These are phyloP conservation scores for Boletus patriciae DNA, from an alignment of 768 basidiomycete species.

Conservation along the genomic window DNA sequence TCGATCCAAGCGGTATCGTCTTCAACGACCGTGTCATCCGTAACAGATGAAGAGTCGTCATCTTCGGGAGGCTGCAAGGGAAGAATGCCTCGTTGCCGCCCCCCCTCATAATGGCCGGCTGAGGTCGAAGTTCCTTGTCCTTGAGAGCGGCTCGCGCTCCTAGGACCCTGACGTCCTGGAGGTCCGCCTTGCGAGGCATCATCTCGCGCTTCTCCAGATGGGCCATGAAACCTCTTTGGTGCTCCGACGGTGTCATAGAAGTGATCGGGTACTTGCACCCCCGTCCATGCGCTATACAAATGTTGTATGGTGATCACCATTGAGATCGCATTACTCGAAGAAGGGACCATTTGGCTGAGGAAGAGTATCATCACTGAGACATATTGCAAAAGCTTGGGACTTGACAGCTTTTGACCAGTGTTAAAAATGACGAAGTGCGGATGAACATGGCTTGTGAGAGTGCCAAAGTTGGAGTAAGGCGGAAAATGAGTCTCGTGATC, in stretches of 20 bases:
- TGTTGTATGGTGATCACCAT: neutral
- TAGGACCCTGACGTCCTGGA: neutral
- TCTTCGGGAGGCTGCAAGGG: neutral
- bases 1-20: neutral
- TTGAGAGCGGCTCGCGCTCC: neutral
- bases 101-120: neutral
- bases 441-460: neutral
- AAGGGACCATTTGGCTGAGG: neutral
- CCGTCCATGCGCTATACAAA: neutral
- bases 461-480: too few species aligned
- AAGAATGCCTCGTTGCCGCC: neutral
- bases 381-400: too few species aligned
- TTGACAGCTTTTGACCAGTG: neutral
- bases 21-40: neutral
- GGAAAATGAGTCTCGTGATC: neutral
- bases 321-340: neutral
- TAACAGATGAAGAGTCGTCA: neutral
- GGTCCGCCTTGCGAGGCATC: neutral
- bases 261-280: neutral
- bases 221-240: neutral
- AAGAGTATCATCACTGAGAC: neutral
- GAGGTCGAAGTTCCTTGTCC: neutral
- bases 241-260: neutral
- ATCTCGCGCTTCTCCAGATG: neutral
- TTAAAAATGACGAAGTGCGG: neutral